Evolutionary conservation across 805 yeast genomes (phyloP).

Genomic region (Candida ponderosae): DNA sequence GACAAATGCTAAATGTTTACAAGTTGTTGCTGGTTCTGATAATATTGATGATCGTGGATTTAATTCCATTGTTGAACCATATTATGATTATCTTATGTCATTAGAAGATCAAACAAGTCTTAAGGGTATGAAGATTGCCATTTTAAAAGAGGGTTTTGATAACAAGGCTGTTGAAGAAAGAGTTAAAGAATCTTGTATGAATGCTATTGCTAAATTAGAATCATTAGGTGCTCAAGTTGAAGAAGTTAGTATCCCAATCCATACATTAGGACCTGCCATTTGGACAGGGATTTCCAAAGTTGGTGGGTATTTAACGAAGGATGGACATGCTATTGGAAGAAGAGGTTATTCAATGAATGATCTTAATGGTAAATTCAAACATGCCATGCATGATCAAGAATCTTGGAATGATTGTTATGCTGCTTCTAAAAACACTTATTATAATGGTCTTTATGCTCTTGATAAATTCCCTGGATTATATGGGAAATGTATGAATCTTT

Average conservation of each 20-base stretch:
- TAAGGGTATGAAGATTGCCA: conserved; percentile 25
- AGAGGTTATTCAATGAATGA: conserved; percentile 3
- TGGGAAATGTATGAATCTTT: conserved; percentile 25
- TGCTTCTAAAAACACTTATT: conserved; percentile 17
- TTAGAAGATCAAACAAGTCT: conserved; percentile 10
- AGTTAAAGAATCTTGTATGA: conserved; percentile 18
- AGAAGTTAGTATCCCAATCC: conserved; percentile 28
- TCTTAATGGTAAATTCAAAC: neutral
- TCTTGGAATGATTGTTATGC: conserved; percentile 12
- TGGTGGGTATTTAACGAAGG: conserved; percentile 11
- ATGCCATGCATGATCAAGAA: conserved; percentile 6
- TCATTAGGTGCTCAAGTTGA: conserved; percentile 25
- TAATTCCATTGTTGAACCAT: conserved; percentile 16
- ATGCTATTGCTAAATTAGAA: conserved; percentile 22
- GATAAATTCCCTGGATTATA: conserved; percentile 26
- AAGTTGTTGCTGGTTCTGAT: conserved; percentile 29
- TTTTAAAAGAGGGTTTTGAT: conserved; percentile 27
- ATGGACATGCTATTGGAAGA: conserved; percentile 9
- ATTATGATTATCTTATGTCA: conserved; percentile 12
- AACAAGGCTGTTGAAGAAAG: conserved; percentile 23
- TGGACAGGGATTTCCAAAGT: conserved; percentile 27
- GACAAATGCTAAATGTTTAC: conserved; percentile 23
- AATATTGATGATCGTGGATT: conserved; percentile 26
- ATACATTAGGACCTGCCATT: conserved; percentile 27
- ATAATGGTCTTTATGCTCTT: conserved; percentile 24